Base-by-base conservation (phyloP, 2,329 filamentous ascomycete species). In the Fusarium verrucosum region DNA sequence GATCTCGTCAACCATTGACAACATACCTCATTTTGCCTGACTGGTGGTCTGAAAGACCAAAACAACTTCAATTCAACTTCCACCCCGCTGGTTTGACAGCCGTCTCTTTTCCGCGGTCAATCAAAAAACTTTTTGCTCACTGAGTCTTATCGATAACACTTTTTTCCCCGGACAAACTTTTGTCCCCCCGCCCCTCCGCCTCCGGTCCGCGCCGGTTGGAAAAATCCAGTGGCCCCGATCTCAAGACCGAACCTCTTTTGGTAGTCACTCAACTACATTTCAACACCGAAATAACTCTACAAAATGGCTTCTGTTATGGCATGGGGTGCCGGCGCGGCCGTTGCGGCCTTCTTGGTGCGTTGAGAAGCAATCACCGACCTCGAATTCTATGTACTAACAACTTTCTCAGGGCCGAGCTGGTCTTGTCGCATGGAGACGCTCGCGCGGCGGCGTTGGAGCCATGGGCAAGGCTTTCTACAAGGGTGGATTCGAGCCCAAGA, bases 401-500 rank as follows among this genome's bases (percentile, higher is more conserved):
- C 20, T 53, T 50, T 56, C 49, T 36, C 73, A 97, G 93, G 94
- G 95, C 68, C 92, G 95, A 75, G 94, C 95, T 60, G 94, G 94
- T 72, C 86, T 96, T 35, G 91, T 98, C 73, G 95, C 95, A 70
- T 87, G 94, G 78, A 89, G 94, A 65, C 88, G 92, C 73, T 96
- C 90, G 59, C 86, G 91, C 63, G 91, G 91, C 64, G 89, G 89
- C 65, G 83, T 91, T 43, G 91, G 90, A 68, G 89, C 91, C 32
- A 82, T 97, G 70, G 95, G 95, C 72, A 93, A 94, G 78, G 89
- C 93, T 37, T 99, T 93, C 76, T 98, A 97, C 85, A 99, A 98
- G 80, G 95, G 95, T 70, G 95, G 95, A n/a, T 99, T 99, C 76
- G 95, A 99, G 81, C 84, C 88, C 60, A 91, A 90, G 79, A 99